Base-by-base conservation (phyloP, 1,284 basidiomycete species). In the Sporisorium sorghi region DNA sequence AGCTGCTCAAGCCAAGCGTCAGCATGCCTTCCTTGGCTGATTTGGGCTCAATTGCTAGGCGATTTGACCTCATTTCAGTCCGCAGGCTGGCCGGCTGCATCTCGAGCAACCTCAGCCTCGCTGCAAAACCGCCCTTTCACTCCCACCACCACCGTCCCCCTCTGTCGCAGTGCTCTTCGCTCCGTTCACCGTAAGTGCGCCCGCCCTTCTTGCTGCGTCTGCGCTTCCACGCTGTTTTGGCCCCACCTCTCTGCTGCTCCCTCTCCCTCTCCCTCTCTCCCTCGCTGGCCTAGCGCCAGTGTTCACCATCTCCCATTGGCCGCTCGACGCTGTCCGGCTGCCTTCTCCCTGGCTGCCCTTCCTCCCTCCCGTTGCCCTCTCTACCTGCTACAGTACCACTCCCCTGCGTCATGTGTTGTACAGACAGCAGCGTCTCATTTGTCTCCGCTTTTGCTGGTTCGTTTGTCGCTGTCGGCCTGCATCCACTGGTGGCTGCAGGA, bases 101-200 rank as follows among this genome's bases (percentile, higher is more conserved):
- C 24, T 15, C 43, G 39, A 47, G 37, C 57, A 49, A 32, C 63
- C 28, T 42, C 24, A 43, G 63, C 42, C 47, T 56, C 43, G n/a
- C 21, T 30, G 46, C 46, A 32, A 47, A 28, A 17, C n/a, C 23
- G 14, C 47, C 58, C 35, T 52, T 57, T 57, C 50, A 49, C 65
- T 68, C 58, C 54, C 58, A 61, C 65, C 58, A 60, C 37, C 65
- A 57, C 58, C 58, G 37, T 47, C 46, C 19, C 46, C 11, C 26
- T 47, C 44, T 46, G 35, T 37, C 10, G 5, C 32, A 9, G 8
- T 26, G 24, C 17, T 14, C 30, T n/a, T 30, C 42, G 42, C 53
- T 57, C 24, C 11, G 17, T 37, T 61, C 19, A 52, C 44, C 23
- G 65, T 59, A 60, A 50, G 46, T 47, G 19, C 30, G 46, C 46